A percentile compares a stretch with the other conserved stretches of the same genome.
Conservation (phyloP, 106 monocot species). For the Alisma plantagoaquatica region DNA sequence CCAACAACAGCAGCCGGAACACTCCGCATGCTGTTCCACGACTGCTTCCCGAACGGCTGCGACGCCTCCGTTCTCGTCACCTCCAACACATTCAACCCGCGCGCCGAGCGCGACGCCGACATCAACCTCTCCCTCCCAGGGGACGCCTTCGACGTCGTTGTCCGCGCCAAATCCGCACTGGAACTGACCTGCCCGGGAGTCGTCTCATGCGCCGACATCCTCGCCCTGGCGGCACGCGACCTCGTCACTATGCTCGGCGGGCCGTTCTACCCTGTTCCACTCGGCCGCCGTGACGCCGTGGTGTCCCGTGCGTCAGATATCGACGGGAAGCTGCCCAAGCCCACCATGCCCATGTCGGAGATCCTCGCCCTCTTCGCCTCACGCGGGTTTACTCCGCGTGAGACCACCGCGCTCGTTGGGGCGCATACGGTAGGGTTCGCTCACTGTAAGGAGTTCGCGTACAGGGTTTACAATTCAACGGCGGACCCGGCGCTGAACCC, state of each 20-base stretch:
- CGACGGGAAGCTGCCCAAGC: slow-evolving; percentile 27
- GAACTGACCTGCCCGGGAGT: slow-evolving; percentile 51
- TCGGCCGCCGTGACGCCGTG: slow-evolving; percentile 55
- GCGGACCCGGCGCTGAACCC: slow-evolving; percentile 23
- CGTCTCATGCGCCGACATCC: slow-evolving; percentile 70
- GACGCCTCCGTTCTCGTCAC: slow-evolving; percentile 60
- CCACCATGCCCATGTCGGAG: slow-evolving; percentile 33
- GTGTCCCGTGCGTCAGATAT: slow-evolving; percentile 21
- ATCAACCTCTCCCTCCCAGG: no score
- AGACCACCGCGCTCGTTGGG: slow-evolving; percentile 54
- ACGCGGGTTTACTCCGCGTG: slow-evolving; percentile 38
- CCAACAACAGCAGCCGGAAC: slow-evolving; percentile 9
- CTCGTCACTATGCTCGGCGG: slow-evolving; percentile 63
- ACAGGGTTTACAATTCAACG: slow-evolving; percentile 20
- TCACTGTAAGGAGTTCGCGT: slow-evolving; percentile 66
- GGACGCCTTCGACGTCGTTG: slow-evolving; percentile 12
- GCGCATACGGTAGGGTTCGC: slow-evolving; percentile 85
- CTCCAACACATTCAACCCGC: slow-evolving; percentile 50
- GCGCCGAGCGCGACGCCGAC: slow-evolving; percentile 19
- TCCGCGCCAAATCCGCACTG: slow-evolving; percentile 50
- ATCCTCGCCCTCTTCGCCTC: slow-evolving; percentile 28
- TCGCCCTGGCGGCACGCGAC: slow-evolving; percentile 50
- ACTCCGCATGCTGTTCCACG: slow-evolving; percentile 56
- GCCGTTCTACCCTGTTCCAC: slow-evolving; percentile 39
- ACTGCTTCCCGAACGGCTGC: slow-evolving; percentile 69